Evolutionary conservation across 75 land plant species (phyloP).

Genomic region (Cunninghamia lanceolata): DNA sequence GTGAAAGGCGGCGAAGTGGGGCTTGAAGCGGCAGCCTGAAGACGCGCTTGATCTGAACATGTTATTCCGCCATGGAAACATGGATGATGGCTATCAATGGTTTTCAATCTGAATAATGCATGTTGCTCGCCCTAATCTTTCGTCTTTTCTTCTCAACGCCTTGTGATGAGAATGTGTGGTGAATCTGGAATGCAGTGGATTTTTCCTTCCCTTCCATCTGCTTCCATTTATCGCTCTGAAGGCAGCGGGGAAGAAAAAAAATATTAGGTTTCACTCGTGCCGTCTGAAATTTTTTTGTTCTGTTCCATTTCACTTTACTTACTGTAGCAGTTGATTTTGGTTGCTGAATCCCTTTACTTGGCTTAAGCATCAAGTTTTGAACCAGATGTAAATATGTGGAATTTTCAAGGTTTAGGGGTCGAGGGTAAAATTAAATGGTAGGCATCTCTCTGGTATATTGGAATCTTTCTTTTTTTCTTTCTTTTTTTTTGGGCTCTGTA

Average conservation of each 20-base stretch:
- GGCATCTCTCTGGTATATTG: no score
- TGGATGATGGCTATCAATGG: neutral
- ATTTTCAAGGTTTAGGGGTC: no score
- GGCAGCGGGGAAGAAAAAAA: neutral
- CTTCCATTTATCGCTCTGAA: neutral
- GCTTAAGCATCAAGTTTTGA: no score
- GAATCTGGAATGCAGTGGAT: neutral
- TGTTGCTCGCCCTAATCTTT: neutral
- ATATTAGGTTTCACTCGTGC: no score
- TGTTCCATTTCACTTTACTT: no score
- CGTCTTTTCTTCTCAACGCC: neutral
- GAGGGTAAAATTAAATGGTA: no score
- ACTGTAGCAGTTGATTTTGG: no score
- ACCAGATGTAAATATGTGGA: no score
- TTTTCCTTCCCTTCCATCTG: neutral
- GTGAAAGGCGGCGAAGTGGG: neutral
- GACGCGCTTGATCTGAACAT: neutral
- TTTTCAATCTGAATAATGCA: neutral
- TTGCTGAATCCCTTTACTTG: no score
- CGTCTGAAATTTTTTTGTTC: no score
- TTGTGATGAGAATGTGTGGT: neutral
- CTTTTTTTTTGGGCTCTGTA: no score
- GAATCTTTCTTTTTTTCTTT: no score
- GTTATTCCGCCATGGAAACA: neutral
- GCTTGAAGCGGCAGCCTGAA: neutral